Evolutionary conservation across 1,284 basidiomycete species (phyloP), one percentile per base, ranked within the genome.

Genomic region (Ceratobasidium sp.): DNA sequence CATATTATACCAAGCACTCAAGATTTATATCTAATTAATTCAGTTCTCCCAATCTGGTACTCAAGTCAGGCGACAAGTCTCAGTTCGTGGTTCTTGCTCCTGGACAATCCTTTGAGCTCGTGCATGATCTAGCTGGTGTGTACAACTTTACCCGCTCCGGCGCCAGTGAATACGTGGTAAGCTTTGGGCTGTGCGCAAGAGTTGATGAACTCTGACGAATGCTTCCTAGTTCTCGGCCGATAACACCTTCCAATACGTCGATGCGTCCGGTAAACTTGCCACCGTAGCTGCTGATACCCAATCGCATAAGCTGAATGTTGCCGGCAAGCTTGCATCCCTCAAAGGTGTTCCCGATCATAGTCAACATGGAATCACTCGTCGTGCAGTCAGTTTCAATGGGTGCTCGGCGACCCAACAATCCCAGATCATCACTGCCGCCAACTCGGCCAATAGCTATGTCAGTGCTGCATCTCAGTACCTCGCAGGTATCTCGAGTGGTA

Each of bases 141-240:
- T 80, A 79, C 60, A 80, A 80, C 78, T 78, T 80, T 40, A 79
- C 77, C 44, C 51, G 64, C 39, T 60, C 64, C 13, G 79, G 79
- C 12, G 63, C 61, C 33, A 58, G 77, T 23, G 56, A 67, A 23
- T 77, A 70, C 67, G 28, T 63, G 58, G 71, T 63, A 49, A 15
- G 42, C 39, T n/a, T n/a, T n/a, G n/a, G n/a, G n/a, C n/a, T n/a
- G n/a, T n/a, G n/a, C n/a, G n/a, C n/a, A n/a, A n/a, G n/a, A n/a
- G n/a, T n/a, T n/a, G n/a, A n/a, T n/a, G n/a, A n/a, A n/a, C n/a
- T n/a, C n/a, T n/a, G n/a, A n/a, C n/a, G n/a, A n/a, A n/a, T n/a
- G n/a, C n/a, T n/a, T 3, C 20, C 15, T 61, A 73, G 71, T 72
- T 72, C 73, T 44, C 64, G 20, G 78, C 78, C 20, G 20, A 15